These are phyloP conservation scores for Ogataea methylovora DNA, from an alignment of 805 yeast genomes.

Conservation along the genomic window DNA sequence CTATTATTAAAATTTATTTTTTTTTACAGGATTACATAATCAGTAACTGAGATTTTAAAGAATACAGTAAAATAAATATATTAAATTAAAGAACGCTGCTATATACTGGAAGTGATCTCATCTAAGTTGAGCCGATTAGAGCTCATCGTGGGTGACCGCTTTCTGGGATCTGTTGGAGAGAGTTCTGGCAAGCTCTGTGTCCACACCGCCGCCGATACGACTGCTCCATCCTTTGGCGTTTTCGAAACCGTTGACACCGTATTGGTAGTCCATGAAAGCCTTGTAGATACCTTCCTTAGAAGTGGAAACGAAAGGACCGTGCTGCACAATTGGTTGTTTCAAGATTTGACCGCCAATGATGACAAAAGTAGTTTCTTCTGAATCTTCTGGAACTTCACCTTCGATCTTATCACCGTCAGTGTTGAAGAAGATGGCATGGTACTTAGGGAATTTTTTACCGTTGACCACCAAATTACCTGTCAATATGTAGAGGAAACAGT, in stretches of 20 bases:
- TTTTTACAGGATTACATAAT: too few species aligned
- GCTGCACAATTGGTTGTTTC: slow-evolving; percentile 72
- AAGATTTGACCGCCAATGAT: slow-evolving; percentile 70
- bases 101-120: too few species aligned
- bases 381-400: slow-evolving; percentile 43
- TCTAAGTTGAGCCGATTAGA: background rate
- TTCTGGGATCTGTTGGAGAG: slow-evolving; percentile 10
- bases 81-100: too few species aligned
- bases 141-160: background rate
- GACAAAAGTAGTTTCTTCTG: slow-evolving; percentile 51
- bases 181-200: slow-evolving; percentile 16
- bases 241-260: slow-evolving; percentile 63
- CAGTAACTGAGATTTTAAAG: too few species aligned
- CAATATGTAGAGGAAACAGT: slow-evolving; percentile 62
- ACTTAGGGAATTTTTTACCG: slow-evolving; percentile 34
- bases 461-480: slow-evolving; percentile 49
- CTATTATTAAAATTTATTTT: too few species aligned
- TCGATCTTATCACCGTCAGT: slow-evolving; percentile 56
- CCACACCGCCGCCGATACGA: slow-evolving; percentile 27
- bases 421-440: slow-evolving; percentile 55
- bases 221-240: slow-evolving; percentile 54
- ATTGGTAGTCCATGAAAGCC: slow-evolving; percentile 68
- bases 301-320: slow-evolving; percentile 88
- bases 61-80: too few species aligned
- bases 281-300: slow-evolving; percentile 55